Base-by-base conservation (phyloP, 352 stramenopile species). In the Globisporangium splendens region DNA sequence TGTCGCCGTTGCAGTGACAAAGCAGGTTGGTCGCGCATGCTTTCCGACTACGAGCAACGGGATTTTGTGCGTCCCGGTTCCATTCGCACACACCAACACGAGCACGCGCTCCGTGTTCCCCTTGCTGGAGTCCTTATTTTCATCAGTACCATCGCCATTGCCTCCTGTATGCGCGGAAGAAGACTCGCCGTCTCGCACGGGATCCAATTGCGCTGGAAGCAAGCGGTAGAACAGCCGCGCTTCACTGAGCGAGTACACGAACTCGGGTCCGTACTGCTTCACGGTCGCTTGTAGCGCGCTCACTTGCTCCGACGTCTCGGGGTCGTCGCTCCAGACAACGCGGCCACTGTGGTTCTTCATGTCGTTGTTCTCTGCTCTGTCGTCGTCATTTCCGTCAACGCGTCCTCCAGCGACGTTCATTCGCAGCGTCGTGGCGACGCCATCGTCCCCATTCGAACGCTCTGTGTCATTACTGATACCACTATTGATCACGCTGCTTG, bases 21-120 rank as follows among this genome's bases (percentile, higher is more conserved):
- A 62, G 46, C 66, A 73, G 6, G 50, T 21, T 18, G 73, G 72
- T 8, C 59, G 52, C n/a, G 62, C 52, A 10, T 83, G 63, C 35
- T 81, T 84, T 13, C 68, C 68, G n/a, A 87, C 62, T 35, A 85
- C 65, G 21, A 85, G 49, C 46, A 85, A 33, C 43, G 72, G 70
- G 20, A 87, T 70, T 55, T 87, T 83, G 64, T 87, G 74, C 21
- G 74, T 73, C 1, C 77, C 77, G 17, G 74, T 70, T n/a, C 59
- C 70, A 44, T 87, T 87, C 3, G 67, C 60, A 39, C 77, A 85
- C 33, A 83, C 41, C 10, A 87, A 43, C n/a, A 87, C 56, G 49
- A 83, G 46, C 13, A 79, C 67, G 21, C 73, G 61, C 35, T 75
- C 65, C 21, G 62, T 70, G 42, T 72, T 75, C 3, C 64, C 63